Conservation (phyloP, 2,329 filamentous ascomycete genomes). For the Nemania sp. region DNA sequence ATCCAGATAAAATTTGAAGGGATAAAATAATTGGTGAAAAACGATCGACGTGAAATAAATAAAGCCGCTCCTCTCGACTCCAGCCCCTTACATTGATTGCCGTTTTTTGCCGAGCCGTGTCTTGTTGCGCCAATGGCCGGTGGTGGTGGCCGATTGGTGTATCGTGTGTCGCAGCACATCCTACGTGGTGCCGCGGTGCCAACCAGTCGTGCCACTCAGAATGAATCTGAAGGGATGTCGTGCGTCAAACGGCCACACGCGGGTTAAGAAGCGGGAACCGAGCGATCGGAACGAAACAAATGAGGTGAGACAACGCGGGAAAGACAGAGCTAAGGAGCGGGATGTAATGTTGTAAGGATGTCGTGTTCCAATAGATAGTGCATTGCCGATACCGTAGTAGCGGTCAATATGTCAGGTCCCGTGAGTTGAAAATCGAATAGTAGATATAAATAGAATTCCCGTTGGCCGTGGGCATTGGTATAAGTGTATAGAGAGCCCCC, state of each 20-base stretch:
- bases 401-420: constrained; percentile 1
- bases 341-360: too few relatives aligned
- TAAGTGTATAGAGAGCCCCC: background rate
- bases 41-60: constrained; percentile 1
- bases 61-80: background rate
- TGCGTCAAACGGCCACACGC: constrained; percentile 7
- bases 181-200: constrained; percentile 4
- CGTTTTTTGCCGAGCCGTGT: constrained; percentile 10
- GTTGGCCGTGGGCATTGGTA: background rate
- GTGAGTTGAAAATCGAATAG: background rate
- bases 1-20: background rate
- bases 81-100: background rate
- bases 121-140: background rate
- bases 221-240: too few relatives aligned
- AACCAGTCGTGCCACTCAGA: constrained; percentile 9
- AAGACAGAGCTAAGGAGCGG: background rate
- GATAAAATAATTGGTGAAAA: background rate
- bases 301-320: constrained; percentile 10
- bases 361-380: too few relatives aligned
- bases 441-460: background rate
- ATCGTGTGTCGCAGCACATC: constrained; percentile 1
- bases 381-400: too few relatives aligned
- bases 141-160: background rate
- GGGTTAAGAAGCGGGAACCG: constrained; percentile 5
- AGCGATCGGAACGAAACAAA: constrained; percentile 13